Evolutionary conservation across 345 rosid genomes (phyloP).

Genomic region (Diplotaxis tenuifolia): DNA sequence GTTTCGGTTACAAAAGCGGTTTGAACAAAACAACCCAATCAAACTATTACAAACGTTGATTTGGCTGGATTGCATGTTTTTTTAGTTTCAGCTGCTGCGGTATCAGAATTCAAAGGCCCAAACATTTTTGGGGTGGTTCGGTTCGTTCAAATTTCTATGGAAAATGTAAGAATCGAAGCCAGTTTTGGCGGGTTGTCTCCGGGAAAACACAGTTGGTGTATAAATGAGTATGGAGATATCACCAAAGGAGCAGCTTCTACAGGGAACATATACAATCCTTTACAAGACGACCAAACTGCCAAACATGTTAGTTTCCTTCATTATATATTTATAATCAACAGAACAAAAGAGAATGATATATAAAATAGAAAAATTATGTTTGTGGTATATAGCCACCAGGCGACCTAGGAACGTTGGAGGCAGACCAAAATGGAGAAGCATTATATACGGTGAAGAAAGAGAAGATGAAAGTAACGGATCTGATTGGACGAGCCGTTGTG

Average conservation of each 20-base stretch:
- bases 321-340: too few species aligned
- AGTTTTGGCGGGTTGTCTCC: slow-evolving; percentile 4
- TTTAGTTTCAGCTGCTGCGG: neutral
- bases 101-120: neutral
- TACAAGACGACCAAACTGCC: neutral
- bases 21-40: too few species aligned
- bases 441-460: neutral
- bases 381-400: neutral
- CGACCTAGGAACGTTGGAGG: neutral
- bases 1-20: too few species aligned
- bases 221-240: slow-evolving; percentile 1
- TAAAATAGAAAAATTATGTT: too few species aligned
- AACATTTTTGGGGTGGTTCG: neutral
- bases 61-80: neutral
- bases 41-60: too few species aligned
- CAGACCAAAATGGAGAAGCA: slow-evolving; percentile 1
- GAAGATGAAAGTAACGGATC: neutral
- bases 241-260: slow-evolving; percentile 2
- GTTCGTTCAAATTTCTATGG: neutral
- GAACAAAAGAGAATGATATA: too few species aligned
- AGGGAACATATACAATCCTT: neutral
- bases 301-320: too few species aligned
- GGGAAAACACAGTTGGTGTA: neutral
- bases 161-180: neutral
- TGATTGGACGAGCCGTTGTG: neutral